Conservation (phyloP, 2,329 filamentous ascomycete species). For the Keithomyces neogunnii region DNA sequence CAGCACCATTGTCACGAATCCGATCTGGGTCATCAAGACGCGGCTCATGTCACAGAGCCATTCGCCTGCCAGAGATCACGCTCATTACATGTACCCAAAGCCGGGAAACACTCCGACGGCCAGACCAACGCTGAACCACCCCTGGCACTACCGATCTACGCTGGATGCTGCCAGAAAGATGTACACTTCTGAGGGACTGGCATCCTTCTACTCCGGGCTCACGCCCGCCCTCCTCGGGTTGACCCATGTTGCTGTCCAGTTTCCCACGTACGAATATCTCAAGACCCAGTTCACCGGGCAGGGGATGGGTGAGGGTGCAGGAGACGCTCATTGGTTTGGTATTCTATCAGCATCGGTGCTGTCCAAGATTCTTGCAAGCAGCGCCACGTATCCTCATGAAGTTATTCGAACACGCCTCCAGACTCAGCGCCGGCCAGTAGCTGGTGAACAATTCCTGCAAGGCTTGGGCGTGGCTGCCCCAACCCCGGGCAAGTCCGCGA, state of each 20-base stretch:
- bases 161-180: conserved; percentile 91
- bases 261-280: conserved; percentile 89
- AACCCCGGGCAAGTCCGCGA: conserved; percentile 17
- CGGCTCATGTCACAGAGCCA: conserved; percentile 89
- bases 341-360: conserved; percentile 84
- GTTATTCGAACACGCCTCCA: conserved; percentile 89
- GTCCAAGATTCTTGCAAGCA: conserved; percentile 90
- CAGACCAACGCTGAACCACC: conserved; percentile 50
- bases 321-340: conserved; percentile 63
- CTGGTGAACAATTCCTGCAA: conserved; percentile 43
- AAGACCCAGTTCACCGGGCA: conserved; percentile 85
- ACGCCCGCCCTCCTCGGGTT: conserved; percentile 86
- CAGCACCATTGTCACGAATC: conserved; percentile 91
- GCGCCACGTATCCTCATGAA: conserved; percentile 94
- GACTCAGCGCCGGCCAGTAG: conserved; percentile 72
- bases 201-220: conserved; percentile 91
- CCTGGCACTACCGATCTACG: conserved; percentile 87
- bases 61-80: conserved; percentile 35
- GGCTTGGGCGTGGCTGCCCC: conserved; percentile 36
- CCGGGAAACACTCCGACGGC: conserved; percentile 45
- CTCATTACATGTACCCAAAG: conserved; percentile 37
- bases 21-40: conserved; percentile 99
- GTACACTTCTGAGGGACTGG: conserved; percentile 81
- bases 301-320: conserved; percentile 63
- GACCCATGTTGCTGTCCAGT: conserved; percentile 93